These are phyloP conservation scores for Fusarium nanum DNA, from an alignment of 2,329 filamentous ascomycete genomes.

Conservation along the genomic window DNA sequence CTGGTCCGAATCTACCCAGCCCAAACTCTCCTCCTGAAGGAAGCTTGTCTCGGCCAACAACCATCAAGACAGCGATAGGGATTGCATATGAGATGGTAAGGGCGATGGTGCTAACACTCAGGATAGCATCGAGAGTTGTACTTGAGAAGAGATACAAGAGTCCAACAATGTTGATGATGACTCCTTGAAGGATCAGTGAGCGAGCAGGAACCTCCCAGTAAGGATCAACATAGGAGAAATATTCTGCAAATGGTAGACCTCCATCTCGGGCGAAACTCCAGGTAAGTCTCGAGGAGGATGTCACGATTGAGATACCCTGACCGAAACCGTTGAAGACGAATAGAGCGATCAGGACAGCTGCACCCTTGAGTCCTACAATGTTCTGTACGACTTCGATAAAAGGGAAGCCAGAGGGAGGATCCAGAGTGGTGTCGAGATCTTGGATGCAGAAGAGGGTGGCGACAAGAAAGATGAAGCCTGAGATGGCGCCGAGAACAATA, in stretches of 20 bases:
- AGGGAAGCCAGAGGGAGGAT: conserved; percentile 55
- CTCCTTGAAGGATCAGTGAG: conserved; percentile 63
- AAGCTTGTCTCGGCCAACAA: conserved; percentile 63
- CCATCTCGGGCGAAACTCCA: conserved; percentile 67
- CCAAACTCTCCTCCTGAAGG: conserved; percentile 57
- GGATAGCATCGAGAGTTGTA: conserved; percentile 63
- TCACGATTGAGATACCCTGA: conserved; percentile 63
- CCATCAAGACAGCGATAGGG: conserved; percentile 60
- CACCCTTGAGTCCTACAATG: conserved; percentile 51
- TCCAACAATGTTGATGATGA: conserved; percentile 57
- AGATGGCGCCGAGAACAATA: conserved; percentile 59
- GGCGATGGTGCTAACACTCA: conserved; percentile 67
- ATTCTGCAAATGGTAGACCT: conserved; percentile 57
- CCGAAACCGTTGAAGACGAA: conserved; percentile 68
- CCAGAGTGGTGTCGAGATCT: conserved; percentile 55
- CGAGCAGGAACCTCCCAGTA: conserved; percentile 65
- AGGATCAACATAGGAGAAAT: conserved; percentile 57
- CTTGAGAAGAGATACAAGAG: conserved; percentile 66
- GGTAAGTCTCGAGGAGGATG: conserved; percentile 62
- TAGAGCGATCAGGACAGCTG: conserved; percentile 58
- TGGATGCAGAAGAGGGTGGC: conserved; percentile 64
- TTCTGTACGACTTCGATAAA: conserved; percentile 61
- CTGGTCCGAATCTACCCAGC: conserved; percentile 57
- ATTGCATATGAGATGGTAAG: conserved; percentile 63
- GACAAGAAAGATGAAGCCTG: conserved; percentile 63